A percentile compares a stretch with the other conserved stretches of the same genome.
phyloP scores from a whole-genome alignment of 2,329 filamentous ascomycete species.

The Grosmannia penicillata region DNA sequence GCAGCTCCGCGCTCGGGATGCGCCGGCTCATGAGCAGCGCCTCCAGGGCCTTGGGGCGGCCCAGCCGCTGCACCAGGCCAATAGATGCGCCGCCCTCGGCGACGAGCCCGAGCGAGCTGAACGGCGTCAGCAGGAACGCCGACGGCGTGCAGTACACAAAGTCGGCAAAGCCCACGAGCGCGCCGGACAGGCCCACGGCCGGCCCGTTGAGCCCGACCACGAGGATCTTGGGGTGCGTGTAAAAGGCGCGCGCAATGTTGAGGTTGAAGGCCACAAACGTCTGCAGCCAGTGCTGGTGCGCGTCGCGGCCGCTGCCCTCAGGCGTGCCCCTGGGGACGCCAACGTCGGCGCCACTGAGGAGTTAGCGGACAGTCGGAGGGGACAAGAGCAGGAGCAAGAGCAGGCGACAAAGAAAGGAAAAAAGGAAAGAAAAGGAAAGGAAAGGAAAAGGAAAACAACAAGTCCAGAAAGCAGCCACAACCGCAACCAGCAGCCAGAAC shows the following conservation, averaged over 20 bases:
- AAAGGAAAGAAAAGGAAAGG: not conserved
- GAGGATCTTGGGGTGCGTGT: conserved; percentile 87
- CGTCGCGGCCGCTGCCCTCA: conserved; percentile 16
- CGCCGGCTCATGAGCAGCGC: conserved; percentile 81
- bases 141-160: conserved; percentile 80
- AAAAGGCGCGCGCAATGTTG: conserved; percentile 79
- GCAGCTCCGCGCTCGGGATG: conserved; percentile 58
- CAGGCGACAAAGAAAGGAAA: not conserved
- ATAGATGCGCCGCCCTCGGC: conserved; percentile 72
- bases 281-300: conserved; percentile 43
- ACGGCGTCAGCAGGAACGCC: conserved; percentile 80
- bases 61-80: conserved; percentile 67
- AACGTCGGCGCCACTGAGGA: conserved; percentile 70
- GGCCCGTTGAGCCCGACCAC: conserved; percentile 86
- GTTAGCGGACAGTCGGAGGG: conserved; percentile 8
- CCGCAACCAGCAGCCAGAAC: too few species aligned
- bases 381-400: not conserved
- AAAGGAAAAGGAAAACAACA: not conserved
- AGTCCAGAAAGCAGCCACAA: too few species aligned
- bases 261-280: conserved; percentile 76
- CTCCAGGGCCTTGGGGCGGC: conserved; percentile 74
- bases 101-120: conserved; percentile 78
- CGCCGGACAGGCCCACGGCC: conserved; percentile 74
- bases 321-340: conserved; percentile 32
- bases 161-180: conserved; percentile 69